Evolutionary conservation across 2,329 filamentous ascomycete genomes (phyloP), one percentile per base, ranked within the genome.

Genomic region (Exserohilum turcica): DNA sequence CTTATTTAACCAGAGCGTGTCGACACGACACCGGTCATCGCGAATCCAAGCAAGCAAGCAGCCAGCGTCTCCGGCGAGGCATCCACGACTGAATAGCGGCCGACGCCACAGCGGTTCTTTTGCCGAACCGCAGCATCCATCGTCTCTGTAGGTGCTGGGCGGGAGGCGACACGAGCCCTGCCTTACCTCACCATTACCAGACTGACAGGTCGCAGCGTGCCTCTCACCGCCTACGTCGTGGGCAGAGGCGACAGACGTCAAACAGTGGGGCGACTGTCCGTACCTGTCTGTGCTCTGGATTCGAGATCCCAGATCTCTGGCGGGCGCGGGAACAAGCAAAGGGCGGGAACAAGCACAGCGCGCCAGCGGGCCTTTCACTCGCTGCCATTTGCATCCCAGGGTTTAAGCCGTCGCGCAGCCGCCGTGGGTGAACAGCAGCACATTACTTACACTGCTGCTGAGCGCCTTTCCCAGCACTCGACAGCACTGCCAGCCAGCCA

Each of bases 261-360:
- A 56, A 52, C 48, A 60, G 56, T 57, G 52, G 63, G 64, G 60
- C 56, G 57, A 54, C 49, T 48, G 44, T 51, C 56, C 56, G 61
- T 64, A 59, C 63, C 64, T 70, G 70, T 69, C 69, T 63, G 70
- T 71, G 68, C 69, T 65, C 49, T 57, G 55, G 63, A 67, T 67
- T 69, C 57, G 60, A 72, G 31, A 44, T 40, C 43, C 40, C 40
- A 39, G 66, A 71, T 73, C 69, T 72, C 68, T 70, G 71, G 66
- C 68, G 71, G 66, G 66, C 45, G 52, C 64, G 67, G 68, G 63
- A 74, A 71, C 66, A 70, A 73, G 70, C 70, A 72, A 72, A 66
- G 65, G 48, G 52, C 64, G 68, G 69, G 64, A 74, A 70, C 65
- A 70, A 74, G 69, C 69, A 72, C 72, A 72, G 68, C 56, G 63